Conservation (phyloP, 768 basidiomycete genomes). For the Sistotremastrum suecicum region DNA sequence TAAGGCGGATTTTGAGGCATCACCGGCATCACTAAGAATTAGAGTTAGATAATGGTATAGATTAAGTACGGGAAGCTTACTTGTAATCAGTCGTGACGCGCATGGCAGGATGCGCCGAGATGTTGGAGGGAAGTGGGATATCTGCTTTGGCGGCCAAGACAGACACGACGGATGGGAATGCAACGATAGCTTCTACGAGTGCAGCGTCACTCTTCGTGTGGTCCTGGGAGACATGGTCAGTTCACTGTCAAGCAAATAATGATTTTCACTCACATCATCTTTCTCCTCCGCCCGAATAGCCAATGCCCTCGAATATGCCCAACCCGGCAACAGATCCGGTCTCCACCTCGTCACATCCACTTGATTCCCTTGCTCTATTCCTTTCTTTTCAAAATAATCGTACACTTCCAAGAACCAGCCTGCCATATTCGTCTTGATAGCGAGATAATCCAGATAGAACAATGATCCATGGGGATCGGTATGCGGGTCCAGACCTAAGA, state of each 20-base stretch:
- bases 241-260: not conserved
- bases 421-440: conserved; percentile 65
- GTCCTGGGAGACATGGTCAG: conserved; percentile 21
- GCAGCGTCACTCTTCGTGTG: conserved; percentile 50
- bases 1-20: conserved; percentile 31
- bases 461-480: conserved; percentile 81
- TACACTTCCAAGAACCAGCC: conserved; percentile 70
- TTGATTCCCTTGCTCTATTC: not conserved
- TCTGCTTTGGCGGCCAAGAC: conserved; percentile 81
- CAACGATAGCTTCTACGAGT: conserved; percentile 55
- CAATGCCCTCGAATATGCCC: conserved; percentile 58
- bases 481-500: conserved; percentile 75
- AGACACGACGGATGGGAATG: conserved; percentile 72
- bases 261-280: conserved; percentile 20
- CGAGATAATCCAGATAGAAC: conserved; percentile 74
- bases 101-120: conserved; percentile 50
- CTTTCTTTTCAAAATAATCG: conserved; percentile 27
- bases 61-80: conserved; percentile 25
- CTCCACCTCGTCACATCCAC: conserved; percentile 8
- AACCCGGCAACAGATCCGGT: conserved; percentile 62
- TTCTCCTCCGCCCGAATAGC: conserved; percentile 43
- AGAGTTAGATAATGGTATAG: conserved; percentile 5
- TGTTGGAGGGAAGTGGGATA: conserved; percentile 38
- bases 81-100: conserved; percentile 52
- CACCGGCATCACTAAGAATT: conserved; percentile 20